Evolutionary conservation across 768 basidiomycete species (phyloP).

Genomic region (Xerocomus brunneocitrinus): DNA sequence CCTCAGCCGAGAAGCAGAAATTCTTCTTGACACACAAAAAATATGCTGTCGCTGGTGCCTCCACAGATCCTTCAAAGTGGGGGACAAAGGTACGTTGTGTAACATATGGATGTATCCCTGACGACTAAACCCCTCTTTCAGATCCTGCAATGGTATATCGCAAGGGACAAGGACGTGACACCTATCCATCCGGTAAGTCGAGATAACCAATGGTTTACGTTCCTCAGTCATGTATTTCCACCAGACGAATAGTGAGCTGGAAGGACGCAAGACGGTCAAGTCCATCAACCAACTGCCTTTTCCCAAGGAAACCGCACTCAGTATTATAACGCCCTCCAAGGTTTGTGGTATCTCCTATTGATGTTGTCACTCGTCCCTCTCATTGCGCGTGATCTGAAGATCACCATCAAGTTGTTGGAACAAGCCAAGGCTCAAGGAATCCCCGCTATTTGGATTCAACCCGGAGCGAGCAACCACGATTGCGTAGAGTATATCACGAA

Average conservation of each 20-base stretch:
- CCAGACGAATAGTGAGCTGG: conserved; percentile 68
- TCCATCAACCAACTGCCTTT: conserved; percentile 52
- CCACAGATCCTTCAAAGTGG: conserved; percentile 71
- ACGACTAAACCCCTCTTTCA: conserved; percentile 23
- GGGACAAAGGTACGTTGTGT: conserved; percentile 57
- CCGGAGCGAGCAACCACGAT: conserved; percentile 69
- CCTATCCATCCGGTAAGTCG: conserved; percentile 69
- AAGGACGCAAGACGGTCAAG: conserved; percentile 55
- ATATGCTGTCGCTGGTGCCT: conserved; percentile 81
- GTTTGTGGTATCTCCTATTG: conserved; percentile 29
- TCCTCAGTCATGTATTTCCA: not conserved
- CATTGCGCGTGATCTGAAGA: conserved; percentile 34
- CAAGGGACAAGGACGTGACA: conserved; percentile 52
- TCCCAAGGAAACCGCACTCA: conserved; percentile 67
- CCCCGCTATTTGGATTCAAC: conserved; percentile 86
- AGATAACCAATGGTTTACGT: not conserved
- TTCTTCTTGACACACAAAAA: conserved; percentile 56
- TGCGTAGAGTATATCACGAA: conserved; percentile 64
- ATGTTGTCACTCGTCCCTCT: not conserved
- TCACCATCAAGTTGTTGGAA: conserved; percentile 65
- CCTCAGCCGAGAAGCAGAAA: conserved; percentile 41
- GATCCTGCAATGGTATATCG: conserved; percentile 77
- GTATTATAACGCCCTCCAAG: conserved; percentile 74
- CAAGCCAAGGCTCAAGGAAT: conserved; percentile 64
- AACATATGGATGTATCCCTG: not conserved